These are phyloP conservation scores for Hemileia vastatrix DNA, from an alignment of 1,284 basidiomycete genomes.

Conservation along the genomic window DNA sequence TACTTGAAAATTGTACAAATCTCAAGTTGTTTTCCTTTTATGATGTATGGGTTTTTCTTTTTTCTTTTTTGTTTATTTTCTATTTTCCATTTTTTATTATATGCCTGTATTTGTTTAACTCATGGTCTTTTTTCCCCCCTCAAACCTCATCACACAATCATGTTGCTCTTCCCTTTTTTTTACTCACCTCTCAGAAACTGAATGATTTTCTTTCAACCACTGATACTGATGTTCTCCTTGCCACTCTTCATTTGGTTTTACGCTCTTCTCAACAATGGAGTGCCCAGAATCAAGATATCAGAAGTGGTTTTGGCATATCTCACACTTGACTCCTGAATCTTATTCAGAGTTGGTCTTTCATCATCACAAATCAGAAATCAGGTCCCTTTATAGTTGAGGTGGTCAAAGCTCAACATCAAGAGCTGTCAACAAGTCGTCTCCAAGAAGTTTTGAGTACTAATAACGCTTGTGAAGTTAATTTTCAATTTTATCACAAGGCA, in stretches of 20 bases:
- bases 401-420: too few relatives aligned
- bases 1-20: conserved; percentile 96
- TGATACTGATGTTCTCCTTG: conserved; percentile 77
- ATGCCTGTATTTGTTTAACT: too few relatives aligned
- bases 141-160: conserved; percentile 23
- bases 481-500: conserved; percentile 19
- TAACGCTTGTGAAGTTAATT: too few relatives aligned
- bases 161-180: conserved; percentile 27
- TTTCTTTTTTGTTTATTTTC: neutral
- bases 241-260: conserved; percentile 72
- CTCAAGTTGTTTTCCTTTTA: conserved; percentile 93
- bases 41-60: conserved; percentile 59
- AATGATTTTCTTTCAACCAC: conserved; percentile 77
- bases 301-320: too few relatives aligned
- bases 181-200: conserved; percentile 61
- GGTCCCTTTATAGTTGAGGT: too few relatives aligned
- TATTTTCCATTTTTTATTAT: conserved; percentile 9
- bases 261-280: conserved; percentile 91
- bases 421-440: too few relatives aligned
- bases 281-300: too few relatives aligned
- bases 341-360: too few relatives aligned
- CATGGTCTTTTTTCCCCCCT: too few relatives aligned
- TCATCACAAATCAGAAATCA: too few relatives aligned
- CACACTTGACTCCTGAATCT: too few relatives aligned
- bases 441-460: too few relatives aligned